phyloP scores from a whole-genome alignment of 2,329 filamentous ascomycete species.

The Laburnicola sp. region DNA sequence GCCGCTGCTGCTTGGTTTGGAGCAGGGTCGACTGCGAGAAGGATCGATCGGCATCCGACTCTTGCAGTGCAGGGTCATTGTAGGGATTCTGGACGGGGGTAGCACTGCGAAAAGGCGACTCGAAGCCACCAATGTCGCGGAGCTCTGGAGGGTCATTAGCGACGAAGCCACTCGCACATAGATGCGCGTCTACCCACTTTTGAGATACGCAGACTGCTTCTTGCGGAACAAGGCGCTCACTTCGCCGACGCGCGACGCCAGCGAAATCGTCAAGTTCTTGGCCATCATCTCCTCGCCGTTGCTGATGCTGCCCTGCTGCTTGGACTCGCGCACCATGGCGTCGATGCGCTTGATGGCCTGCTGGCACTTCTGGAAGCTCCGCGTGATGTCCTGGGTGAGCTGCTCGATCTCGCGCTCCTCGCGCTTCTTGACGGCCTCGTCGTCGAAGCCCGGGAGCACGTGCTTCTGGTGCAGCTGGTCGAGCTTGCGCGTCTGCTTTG shows the following conservation, averaged over 20 bases:
- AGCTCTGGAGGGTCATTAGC: constrained; percentile 41
- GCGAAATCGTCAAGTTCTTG: constrained; percentile 88
- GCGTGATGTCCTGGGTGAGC: constrained; percentile 87
- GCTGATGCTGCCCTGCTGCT: constrained; percentile 70
- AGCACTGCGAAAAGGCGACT: constrained; percentile 51
- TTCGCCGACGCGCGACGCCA: constrained; percentile 87
- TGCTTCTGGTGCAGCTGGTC: constrained; percentile 97
- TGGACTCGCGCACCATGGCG: constrained; percentile 79
- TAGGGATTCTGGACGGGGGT: constrained; percentile 64
- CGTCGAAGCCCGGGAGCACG: constrained; percentile 93
- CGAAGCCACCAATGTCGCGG: constrained; percentile 52
- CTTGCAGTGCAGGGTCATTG: constrained; percentile 77
- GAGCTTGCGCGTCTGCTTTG: constrained; percentile 78
- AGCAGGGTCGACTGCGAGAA: constrained; percentile 89
- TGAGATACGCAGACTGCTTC: constrained; percentile 95
- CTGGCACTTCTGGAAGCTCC: constrained; percentile 87
- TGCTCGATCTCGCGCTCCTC: constrained; percentile 91
- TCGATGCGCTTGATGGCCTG: constrained; percentile 86
- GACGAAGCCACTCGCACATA: neutral
- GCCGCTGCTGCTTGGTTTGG: constrained; percentile 67
- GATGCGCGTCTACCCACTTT: constrained; percentile 62
- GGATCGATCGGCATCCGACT: constrained; percentile 89
- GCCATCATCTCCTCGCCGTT: constrained; percentile 93
- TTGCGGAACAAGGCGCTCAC: constrained; percentile 91
- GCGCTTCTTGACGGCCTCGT: constrained; percentile 82